phyloP scores from a whole-genome alignment of 441 rosid genomes.

The Croton setiger region DNA sequence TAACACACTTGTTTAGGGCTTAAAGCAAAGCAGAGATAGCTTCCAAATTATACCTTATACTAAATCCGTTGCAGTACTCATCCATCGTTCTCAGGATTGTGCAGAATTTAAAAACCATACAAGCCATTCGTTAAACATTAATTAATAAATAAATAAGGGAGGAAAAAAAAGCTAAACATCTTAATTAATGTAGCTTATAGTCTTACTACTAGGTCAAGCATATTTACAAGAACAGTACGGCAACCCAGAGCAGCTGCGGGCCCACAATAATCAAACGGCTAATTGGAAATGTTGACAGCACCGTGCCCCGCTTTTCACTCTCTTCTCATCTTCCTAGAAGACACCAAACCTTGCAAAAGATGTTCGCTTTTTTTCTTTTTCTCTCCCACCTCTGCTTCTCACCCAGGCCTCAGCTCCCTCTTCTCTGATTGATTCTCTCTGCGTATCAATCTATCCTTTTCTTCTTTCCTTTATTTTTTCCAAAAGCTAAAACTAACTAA shows the following conservation, averaged over 20 bases:
- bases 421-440: neutral
- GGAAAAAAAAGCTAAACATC: too few relatives aligned
- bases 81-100: too few relatives aligned
- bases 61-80: too few relatives aligned
- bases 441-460: neutral
- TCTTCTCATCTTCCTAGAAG: neutral
- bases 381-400: neutral
- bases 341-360: slow-evolving; percentile 11
- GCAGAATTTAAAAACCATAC: too few relatives aligned
- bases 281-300: slow-evolving; percentile 8
- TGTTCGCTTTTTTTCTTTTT: neutral
- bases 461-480: neutral
- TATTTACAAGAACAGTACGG: neutral
- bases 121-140: too few relatives aligned
- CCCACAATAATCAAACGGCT: slow-evolving; percentile 22
- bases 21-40: too few relatives aligned
- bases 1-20: too few relatives aligned
- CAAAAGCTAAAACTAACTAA: neutral
- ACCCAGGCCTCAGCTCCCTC: neutral
- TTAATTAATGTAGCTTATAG: neutral
- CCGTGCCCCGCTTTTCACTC: neutral
- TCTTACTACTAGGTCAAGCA: neutral
- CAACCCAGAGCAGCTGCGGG: neutral
- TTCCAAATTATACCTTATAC: too few relatives aligned
- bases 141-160: too few relatives aligned